A percentile compares a stretch with the other conserved stretches of the same genome.
These are phyloP conservation scores for Pichia norvegensis DNA, from an alignment of 1,139 yeast genomes.

Conservation along the genomic window DNA sequence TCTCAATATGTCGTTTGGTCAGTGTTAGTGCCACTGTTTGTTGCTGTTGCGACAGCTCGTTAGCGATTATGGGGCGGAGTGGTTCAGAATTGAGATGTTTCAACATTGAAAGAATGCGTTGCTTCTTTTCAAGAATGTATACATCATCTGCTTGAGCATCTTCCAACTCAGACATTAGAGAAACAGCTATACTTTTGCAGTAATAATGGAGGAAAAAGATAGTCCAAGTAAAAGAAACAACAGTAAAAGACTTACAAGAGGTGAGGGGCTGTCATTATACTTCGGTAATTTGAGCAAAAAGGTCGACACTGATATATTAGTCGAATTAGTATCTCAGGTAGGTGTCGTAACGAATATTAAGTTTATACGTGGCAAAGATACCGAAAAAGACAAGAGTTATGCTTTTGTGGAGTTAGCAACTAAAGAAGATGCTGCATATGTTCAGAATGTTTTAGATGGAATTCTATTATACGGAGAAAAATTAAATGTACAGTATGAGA, in stretches of 20 bases:
- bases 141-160: background rate
- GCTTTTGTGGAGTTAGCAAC: conserved; percentile 75
- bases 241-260: background rate
- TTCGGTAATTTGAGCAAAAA: conserved; percentile 77
- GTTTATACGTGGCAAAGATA: conserved; percentile 72
- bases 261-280: conserved; percentile 43
- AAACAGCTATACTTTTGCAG: background rate
- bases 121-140: background rate
- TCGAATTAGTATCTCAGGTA: conserved; percentile 78
- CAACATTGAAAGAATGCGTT: background rate
- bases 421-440: conserved; percentile 64
- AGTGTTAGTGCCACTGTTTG: background rate
- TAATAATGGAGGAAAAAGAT: background rate
- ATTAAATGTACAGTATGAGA: background rate
- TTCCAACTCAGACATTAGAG: background rate
- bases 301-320: conserved; percentile 59
- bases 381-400: conserved; percentile 71
- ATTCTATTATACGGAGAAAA: conserved; percentile 40
- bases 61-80: background rate
- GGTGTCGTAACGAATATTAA: conserved; percentile 69
- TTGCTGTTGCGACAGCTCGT: background rate
- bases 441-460: conserved; percentile 52
- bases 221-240: background rate
- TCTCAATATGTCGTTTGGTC: background rate
- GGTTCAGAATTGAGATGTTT: conserved; percentile 1